These are phyloP conservation scores for Trametes maxima DNA, from an alignment of 768 basidiomycete genomes.

Conservation along the genomic window DNA sequence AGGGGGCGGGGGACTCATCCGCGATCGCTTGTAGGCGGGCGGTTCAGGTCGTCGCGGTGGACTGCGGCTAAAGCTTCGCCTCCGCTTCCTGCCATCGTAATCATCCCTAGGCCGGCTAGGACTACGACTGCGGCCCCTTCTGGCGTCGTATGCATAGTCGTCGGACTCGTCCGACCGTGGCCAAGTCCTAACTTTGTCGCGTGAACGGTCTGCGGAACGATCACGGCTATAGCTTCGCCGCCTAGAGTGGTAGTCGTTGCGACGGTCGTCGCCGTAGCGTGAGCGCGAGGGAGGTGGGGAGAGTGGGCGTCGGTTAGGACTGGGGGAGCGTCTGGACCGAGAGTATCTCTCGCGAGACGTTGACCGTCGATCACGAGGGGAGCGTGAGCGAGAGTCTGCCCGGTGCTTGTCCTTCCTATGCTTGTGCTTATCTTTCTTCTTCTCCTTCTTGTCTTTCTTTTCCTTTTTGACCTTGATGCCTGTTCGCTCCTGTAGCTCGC, in stretches of 20 bases:
- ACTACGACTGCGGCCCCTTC: conserved; percentile 33
- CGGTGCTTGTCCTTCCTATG: conserved; percentile 31
- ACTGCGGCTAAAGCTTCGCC: conserved; percentile 42
- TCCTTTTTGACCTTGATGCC: conserved; percentile 83
- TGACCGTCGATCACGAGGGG: conserved; percentile 34
- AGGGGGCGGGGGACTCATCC: conserved; percentile 41
- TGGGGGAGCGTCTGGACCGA: conserved; percentile 44
- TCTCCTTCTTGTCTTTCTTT: conserved; percentile 65
- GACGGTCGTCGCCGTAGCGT: conserved; percentile 36
- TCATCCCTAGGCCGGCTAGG: conserved; percentile 32
- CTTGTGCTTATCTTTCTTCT: conserved; percentile 51
- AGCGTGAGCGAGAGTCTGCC: conserved; percentile 27
- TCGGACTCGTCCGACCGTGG: conserved; percentile 58
- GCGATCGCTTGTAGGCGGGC: conserved; percentile 49
- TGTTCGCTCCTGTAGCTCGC: conserved; percentile 77
- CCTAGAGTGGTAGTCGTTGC: conserved; percentile 12
- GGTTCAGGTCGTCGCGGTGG: conserved; percentile 33
- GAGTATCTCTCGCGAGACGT: conserved; percentile 32
- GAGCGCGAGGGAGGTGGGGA: conserved; percentile 44
- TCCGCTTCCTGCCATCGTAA: conserved; percentile 42
- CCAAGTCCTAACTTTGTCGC: conserved; percentile 42
- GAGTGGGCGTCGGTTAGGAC: conserved; percentile 51
- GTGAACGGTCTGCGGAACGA: conserved; percentile 39
- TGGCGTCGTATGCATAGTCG: conserved; percentile 37
- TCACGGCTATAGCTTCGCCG: conserved; percentile 29